phyloP scores from a whole-genome alignment of 2,329 filamentous ascomycete species.

The Penicillium freii region DNA sequence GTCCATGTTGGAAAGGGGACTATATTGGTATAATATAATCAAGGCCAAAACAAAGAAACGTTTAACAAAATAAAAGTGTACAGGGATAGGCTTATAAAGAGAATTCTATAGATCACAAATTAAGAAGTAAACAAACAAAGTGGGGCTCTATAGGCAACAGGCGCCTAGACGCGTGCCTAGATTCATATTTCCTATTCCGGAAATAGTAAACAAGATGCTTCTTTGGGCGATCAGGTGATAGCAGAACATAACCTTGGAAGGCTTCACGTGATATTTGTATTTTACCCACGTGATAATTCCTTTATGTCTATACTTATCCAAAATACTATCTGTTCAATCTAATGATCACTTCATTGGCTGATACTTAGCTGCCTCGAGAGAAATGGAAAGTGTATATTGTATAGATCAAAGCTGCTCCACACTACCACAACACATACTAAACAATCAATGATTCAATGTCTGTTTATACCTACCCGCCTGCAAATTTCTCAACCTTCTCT shows the following conservation, averaged over 20 bases:
- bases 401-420: too few species aligned
- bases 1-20: conserved; percentile 20
- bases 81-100: conserved; percentile 14
- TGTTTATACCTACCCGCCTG: too few species aligned
- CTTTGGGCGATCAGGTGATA: conserved; percentile 21
- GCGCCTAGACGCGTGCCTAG: conserved; percentile 16
- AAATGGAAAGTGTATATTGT: too few species aligned
- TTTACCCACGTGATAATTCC: not conserved
- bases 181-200: conserved; percentile 18
- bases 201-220: conserved; percentile 24
- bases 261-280: not conserved
- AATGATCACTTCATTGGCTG: too few species aligned
- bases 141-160: conserved; percentile 23
- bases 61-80: not conserved
- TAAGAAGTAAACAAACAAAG: conserved; percentile 24
- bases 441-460: too few species aligned
- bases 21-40: not conserved
- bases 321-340: too few species aligned
- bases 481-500: too few species aligned
- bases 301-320: too few species aligned
- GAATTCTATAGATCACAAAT: conserved; percentile 24
- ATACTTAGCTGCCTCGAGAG: too few species aligned
- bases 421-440: too few species aligned
- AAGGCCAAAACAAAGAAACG: not conserved
- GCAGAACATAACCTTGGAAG: too few species aligned